A percentile compares a stretch with the other conserved stretches of the same genome.
Evolutionary conservation across 1,284 basidiomycete species (phyloP).

Genomic region (Papiliotrema flavescens): DNA sequence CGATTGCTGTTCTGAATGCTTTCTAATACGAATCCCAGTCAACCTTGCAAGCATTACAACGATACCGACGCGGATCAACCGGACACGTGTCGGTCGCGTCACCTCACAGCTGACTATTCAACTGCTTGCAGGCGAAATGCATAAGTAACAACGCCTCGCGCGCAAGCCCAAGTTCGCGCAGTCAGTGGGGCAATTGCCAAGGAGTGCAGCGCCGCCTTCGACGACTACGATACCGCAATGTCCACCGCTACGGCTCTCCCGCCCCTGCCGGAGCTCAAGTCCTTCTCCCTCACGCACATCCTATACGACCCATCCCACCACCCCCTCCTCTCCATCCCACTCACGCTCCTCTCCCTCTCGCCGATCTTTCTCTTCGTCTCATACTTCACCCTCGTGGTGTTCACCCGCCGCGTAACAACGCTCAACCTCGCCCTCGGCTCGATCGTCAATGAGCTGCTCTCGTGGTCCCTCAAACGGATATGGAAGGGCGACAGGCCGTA

Average conservation of each 20-base stretch:
- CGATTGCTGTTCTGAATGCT: no score
- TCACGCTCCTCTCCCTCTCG: conserved; percentile 44
- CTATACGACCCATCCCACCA: conserved; percentile 23
- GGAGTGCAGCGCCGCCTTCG: no score
- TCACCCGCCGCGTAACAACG: conserved; percentile 38
- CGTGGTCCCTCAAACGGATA: conserved; percentile 32
- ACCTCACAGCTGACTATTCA: no score
- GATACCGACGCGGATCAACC: no score
- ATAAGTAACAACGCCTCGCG: no score
- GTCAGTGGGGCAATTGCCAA: no score
- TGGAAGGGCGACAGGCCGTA: conserved; percentile 34
- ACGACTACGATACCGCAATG: neutral
- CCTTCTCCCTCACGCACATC: conserved; percentile 45
- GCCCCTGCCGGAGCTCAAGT: conserved; percentile 29
- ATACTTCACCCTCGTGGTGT: conserved; percentile 44
- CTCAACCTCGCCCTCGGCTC: conserved; percentile 35
- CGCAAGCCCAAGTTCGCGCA: no score
- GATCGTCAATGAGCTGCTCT: conserved; percentile 39
- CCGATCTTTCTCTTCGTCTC: conserved; percentile 50
- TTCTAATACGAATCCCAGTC: no score
- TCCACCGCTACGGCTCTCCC: neutral
- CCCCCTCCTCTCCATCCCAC: conserved; percentile 32
- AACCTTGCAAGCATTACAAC: no score
- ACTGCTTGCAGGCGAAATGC: no score
- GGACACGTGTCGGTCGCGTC: no score